Evolutionary conservation across 257 asterid species (phyloP), one percentile per base, ranked within the genome.

Genomic region (Nicotiana paniculata): DNA sequence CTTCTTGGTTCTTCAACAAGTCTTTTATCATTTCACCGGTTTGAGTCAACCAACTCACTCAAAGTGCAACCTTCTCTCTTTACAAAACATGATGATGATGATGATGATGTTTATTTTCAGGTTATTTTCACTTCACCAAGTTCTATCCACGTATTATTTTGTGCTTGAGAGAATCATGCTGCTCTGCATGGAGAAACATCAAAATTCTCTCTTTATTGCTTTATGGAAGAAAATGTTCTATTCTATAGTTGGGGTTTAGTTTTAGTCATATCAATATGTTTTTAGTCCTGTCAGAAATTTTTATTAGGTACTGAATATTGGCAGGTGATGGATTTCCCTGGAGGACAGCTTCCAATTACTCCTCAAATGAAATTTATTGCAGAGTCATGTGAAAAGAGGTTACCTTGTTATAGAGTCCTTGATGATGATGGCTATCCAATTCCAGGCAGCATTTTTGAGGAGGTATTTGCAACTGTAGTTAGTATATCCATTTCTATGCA

Each of bases 321-420:
- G 79, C 91, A 94, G 97, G 92, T 70, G 3, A 16, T 92, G 24
- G 98, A 96, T 59, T 94, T 96, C 72, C 97, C 98, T 12, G 99
- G 98, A 51, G 99, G 98, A 82, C 90, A 85, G 76, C 95, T 96
- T 6, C 77, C 90, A 26, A 91, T 91, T 37, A 94, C 93, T 13
- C 68, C 90, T 39, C 86, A 88, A 72, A 92, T 93, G 91, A 84
- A 85, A 53, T 94, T 96, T 90, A 88, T 94, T 54, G 64, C 98
- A 6, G 97, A 89, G 80, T 87, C 93, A 46, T 4, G 90, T 3
- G 93, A 86, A 17, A 89, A 89, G 82, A 91, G 98, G 85, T 77
- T 93, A 54, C 98, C 99, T 6, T 96, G 99, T 84, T 96, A 91
- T 82, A 95, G 96, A 0, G 97, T 94, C 32, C 96, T 96, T 8